Conservation (phyloP, 495 filamentous ascomycete species). For the Oidiodendron maius region DNA sequence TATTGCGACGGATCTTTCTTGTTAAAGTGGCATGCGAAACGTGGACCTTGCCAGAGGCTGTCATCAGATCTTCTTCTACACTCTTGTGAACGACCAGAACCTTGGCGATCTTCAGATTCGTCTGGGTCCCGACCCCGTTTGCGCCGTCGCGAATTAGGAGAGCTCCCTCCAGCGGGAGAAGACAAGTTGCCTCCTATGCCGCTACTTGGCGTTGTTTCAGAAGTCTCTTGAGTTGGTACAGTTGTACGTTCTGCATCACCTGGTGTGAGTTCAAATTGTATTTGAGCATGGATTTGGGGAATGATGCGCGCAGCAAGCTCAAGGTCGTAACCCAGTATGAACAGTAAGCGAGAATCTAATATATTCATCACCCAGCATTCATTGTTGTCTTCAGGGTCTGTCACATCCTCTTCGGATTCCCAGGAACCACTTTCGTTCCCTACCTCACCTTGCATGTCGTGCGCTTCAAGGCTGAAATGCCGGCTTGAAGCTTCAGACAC, state of each 20-base stretch:
- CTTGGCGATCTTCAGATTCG: not conserved
- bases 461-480: not conserved
- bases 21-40: slow-evolving; percentile 1
- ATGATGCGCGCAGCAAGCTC: slow-evolving; percentile 2
- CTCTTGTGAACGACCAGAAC: not conserved
- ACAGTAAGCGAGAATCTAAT: not conserved
- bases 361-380: not conserved
- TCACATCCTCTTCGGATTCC: not conserved
- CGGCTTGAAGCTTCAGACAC: not conserved
- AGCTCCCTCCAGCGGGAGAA: not conserved
- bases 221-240: not conserved
- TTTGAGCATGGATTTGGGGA: not conserved
- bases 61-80: not conserved
- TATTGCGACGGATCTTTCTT: not conserved
- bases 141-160: not conserved
- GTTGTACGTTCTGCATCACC: not conserved
- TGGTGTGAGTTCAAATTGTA: not conserved
- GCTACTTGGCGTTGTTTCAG: not conserved
- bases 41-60: not conserved
- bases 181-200: not conserved
- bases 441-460: not conserved
- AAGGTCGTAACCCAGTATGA: not conserved
- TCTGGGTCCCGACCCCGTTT: not conserved
- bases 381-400: not conserved
- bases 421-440: not conserved